These are phyloP conservation scores for Blastosporella zonata DNA, from an alignment of 1,284 basidiomycete species.

Conservation along the genomic window DNA sequence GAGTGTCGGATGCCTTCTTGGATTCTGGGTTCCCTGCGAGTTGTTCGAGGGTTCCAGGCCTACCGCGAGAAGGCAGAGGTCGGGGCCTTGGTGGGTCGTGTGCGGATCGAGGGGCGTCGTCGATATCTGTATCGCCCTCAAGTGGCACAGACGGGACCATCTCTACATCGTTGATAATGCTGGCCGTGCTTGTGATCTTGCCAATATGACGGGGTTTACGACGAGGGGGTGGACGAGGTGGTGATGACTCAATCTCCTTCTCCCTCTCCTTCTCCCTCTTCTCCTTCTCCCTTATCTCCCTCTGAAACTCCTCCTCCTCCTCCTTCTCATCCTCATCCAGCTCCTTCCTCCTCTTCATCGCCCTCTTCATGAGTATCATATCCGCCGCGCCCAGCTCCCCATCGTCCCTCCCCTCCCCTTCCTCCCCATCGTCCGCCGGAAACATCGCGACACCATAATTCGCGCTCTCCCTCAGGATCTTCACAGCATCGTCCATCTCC, in stretches of 20 bases:
- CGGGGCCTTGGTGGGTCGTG: not conserved
- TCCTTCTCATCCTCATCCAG: slow-evolving; percentile 52
- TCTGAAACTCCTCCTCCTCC: slow-evolving; percentile 8
- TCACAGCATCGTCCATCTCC: slow-evolving; percentile 42
- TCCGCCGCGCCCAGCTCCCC: slow-evolving; percentile 47
- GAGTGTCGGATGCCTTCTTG: not conserved
- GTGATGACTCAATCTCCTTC: slow-evolving; percentile 3
- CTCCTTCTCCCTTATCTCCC: slow-evolving; percentile 1
- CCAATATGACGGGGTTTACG: slow-evolving; percentile 25
- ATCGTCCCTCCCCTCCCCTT: slow-evolving; percentile 33
- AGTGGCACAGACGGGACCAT: not conserved
- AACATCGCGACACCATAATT: slow-evolving; percentile 80
- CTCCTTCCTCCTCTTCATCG: slow-evolving; percentile 55
- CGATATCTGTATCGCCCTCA: slow-evolving; percentile 1
- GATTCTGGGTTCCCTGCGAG: not conserved
- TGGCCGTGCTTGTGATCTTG: slow-evolving; percentile 12
- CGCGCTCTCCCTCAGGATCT: slow-evolving; percentile 67
- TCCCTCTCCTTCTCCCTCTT: slow-evolving; percentile 4
- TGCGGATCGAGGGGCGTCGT: not conserved
- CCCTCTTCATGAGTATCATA: slow-evolving; percentile 64
- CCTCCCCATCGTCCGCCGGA: slow-evolving; percentile 51
- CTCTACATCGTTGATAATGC: slow-evolving; percentile 3
- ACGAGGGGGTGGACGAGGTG: slow-evolving; percentile 11
- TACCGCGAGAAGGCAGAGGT: not conserved
- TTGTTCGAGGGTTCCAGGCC: not conserved